Base-by-base conservation (phyloP, 2,329 filamentous ascomycete genomes). In the Lasiodiplodia sp. region DNA sequence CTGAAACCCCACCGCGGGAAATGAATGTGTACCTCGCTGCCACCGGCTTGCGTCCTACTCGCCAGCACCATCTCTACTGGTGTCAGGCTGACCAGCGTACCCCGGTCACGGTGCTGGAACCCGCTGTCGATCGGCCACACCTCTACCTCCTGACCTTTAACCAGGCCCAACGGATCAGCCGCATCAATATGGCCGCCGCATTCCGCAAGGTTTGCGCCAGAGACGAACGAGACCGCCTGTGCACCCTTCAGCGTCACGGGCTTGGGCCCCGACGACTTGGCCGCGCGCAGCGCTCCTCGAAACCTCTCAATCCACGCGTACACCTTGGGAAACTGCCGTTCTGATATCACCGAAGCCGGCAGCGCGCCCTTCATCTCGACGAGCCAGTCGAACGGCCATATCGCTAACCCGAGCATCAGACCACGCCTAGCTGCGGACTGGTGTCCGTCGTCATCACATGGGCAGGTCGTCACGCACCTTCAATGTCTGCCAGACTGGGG, bases 341-440 rank as follows among this genome's bases (percentile, higher is more conserved):
- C 74, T 2, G 85, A 86, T 70, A 92, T 84, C 7, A 83, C 73
- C 23, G 85, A 81, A 60, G 79, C 69, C 4, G 87, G 85, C 57
- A 92, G 81, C 12, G 86, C 86, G 4, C 85, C 85, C 2, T 86
- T 84, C 65, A 92, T 78, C 0, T 78, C 81, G 2, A 79, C 76
- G 1, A 92, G 78, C 91, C 91, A 93, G 77, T 90, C 85, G 71
- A 93, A 85, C 0, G 86, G 84, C 89, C 88, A 92, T 14, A 91
- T 80, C 53, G 86, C 83, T 85, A 69, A 52, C 40, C 37, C 49
- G 53, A 66, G 21, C 34, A 40, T 69, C 34, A 67, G 63, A 23
- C 40, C 38, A 23, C 6, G 18, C 40, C 63, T 67, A 52, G 31
- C 40, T 28, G 44, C 58, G 47, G 60, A 64, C 44, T 56, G 55